These are phyloP conservation scores for Candida vartiovaarae DNA, from an alignment of 805 yeast genomes.

Conservation along the genomic window DNA sequence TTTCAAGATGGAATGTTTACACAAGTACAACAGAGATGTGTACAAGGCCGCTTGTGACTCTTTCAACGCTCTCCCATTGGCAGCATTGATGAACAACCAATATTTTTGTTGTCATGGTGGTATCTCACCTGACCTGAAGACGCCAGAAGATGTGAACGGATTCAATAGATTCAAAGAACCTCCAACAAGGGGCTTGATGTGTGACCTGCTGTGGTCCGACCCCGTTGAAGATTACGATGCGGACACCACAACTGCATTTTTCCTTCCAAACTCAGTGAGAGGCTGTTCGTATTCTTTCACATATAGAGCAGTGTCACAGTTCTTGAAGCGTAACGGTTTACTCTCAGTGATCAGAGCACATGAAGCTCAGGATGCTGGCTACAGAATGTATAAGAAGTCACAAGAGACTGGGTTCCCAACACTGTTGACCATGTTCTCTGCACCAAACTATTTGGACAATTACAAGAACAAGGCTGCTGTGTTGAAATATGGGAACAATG, in stretches of 20 bases:
- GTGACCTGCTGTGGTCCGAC: conserved; percentile 94
- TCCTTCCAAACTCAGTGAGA: conserved; percentile 63
- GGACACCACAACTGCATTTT: conserved; percentile 42
- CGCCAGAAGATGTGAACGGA: conserved; percentile 58
- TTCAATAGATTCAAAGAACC: conserved; percentile 85
- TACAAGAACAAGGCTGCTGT: conserved; percentile 95
- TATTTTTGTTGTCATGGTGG: conserved; percentile 98
- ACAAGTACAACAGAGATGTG: conserved; percentile 61
- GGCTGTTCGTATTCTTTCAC: conserved; percentile 93
- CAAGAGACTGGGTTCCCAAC: conserved; percentile 83
- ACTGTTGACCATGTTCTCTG: conserved; percentile 84
- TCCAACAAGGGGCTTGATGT: conserved; percentile 89
- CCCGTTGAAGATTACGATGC: conserved; percentile 87
- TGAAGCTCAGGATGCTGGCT: conserved; percentile 97
- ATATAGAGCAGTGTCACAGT: conserved; percentile 66
- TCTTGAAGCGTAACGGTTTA: conserved; percentile 69
- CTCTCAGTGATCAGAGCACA: conserved; percentile 90
- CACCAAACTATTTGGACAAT: conserved; percentile 89
- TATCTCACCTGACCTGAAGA: conserved; percentile 72
- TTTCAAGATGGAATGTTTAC: conserved; percentile 82
- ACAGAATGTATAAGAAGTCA: conserved; percentile 86
- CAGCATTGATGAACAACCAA: conserved; percentile 89
- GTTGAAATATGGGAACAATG: conserved; percentile 82
- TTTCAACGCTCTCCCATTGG: conserved; percentile 83
- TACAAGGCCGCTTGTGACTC: conserved; percentile 72